phyloP scores from a whole-genome alignment of 2,329 filamentous ascomycete genomes.

The Colletotrichum truncatum region DNA sequence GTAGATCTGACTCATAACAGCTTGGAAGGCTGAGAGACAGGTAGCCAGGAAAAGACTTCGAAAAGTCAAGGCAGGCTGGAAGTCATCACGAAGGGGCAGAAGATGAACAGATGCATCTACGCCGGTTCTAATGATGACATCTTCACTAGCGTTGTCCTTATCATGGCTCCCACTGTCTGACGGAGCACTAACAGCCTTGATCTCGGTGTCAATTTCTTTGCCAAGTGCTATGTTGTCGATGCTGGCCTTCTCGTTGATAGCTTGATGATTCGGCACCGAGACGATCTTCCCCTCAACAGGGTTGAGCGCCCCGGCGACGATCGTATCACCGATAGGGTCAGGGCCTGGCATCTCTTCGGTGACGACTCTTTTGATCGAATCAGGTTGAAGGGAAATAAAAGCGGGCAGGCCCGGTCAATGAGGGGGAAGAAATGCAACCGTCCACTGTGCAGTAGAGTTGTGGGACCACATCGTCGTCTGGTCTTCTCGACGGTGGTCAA shows the following conservation, averaged over 20 bases:
- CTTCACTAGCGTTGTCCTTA: slow-evolving; percentile 42
- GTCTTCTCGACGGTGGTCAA: neutral
- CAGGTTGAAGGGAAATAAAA: neutral
- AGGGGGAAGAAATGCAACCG: neutral
- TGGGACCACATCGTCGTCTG: neutral
- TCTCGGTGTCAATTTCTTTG: slow-evolving; percentile 34
- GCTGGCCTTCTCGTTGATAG: slow-evolving; percentile 41
- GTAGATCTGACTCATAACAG: slow-evolving; percentile 66
- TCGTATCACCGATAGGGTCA: slow-evolving; percentile 27
- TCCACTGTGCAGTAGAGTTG: neutral
- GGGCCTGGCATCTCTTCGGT: neutral
- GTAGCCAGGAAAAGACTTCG: slow-evolving; percentile 61
- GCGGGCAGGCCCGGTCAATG: neutral
- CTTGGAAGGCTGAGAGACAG: slow-evolving; percentile 59
- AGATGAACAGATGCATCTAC: slow-evolving; percentile 59
- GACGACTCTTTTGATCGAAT: neutral
- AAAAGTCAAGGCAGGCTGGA: slow-evolving; percentile 61
- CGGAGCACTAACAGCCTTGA: slow-evolving; percentile 27
- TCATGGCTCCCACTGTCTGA: slow-evolving; percentile 27
- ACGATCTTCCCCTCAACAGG: slow-evolving; percentile 40
- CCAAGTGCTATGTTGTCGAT: slow-evolving; percentile 9
- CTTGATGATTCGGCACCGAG: slow-evolving; percentile 38
- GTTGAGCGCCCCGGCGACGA: slow-evolving; percentile 38
- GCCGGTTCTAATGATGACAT: slow-evolving; percentile 60
- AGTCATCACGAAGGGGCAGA: slow-evolving; percentile 61